Evolutionary conservation across 169 alveolate genomes (phyloP).

Genomic region (Sarcocystis neurona): DNA sequence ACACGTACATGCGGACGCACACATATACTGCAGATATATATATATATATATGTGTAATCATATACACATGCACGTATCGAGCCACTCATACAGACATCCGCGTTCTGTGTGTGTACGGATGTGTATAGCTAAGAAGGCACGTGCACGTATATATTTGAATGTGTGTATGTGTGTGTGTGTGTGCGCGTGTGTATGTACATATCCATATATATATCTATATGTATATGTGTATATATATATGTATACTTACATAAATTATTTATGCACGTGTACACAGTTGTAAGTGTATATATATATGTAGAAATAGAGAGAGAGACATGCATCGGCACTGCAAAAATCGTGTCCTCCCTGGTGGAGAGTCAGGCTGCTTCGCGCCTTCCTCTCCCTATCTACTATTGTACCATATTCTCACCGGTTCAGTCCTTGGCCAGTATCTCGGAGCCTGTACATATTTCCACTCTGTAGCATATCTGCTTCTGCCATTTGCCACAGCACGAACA

Average conservation of each 20-base stretch:
- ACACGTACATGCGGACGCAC: no score
- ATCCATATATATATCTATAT: neutral
- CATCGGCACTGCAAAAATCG: no score
- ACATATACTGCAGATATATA: constrained; percentile 1
- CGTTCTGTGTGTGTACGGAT: neutral
- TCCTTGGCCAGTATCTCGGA: constrained; percentile 91
- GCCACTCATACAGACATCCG: neutral
- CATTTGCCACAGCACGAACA: constrained; percentile 88
- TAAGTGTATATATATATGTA: no score
- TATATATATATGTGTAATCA: neutral
- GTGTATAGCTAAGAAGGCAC: neutral
- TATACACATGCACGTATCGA: no score
- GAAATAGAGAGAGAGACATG: no score
- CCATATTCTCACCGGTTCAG: constrained; percentile 72
- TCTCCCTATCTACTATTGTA: no score
- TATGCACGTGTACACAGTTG: neutral
- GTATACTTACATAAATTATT: neutral
- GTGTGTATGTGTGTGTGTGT: neutral
- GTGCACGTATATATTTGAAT: neutral
- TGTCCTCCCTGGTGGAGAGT: no score
- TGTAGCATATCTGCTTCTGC: constrained; percentile 90
- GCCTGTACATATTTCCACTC: constrained; percentile 79
- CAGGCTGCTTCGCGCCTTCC: no score
- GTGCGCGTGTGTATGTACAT: neutral
- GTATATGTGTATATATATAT: neutral